phyloP scores from a whole-genome alignment of 306 rosid species.

The Glycine latifolia region DNA sequence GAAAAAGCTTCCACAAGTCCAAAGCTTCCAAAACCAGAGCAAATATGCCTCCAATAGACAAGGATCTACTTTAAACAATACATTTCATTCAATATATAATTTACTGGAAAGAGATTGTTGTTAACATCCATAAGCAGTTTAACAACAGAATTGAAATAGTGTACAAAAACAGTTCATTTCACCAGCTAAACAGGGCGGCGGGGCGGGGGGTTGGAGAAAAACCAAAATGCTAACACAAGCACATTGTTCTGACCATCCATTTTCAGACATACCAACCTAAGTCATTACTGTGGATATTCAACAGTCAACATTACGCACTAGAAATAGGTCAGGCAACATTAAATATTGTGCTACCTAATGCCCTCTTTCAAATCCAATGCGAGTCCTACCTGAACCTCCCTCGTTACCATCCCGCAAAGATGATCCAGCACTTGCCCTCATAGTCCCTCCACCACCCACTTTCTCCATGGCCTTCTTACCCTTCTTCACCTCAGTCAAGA shows the following conservation, averaged over 20 bases:
- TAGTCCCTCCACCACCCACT: conserved; percentile 80
- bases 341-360: conserved; percentile 51
- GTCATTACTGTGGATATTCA: background rate
- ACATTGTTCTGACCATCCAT: conserved; percentile 9
- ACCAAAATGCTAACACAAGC: background rate
- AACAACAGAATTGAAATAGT: background rate
- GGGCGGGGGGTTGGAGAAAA: background rate
- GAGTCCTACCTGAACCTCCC: conserved; percentile 80
- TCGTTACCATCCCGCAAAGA: conserved; percentile 79
- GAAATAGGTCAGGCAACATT: background rate
- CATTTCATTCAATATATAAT: conserved; percentile 27
- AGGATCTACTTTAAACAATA: background rate
- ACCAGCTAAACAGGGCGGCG: background rate
- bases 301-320: background rate
- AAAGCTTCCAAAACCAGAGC: conserved; percentile 4
- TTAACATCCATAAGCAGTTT: conserved; percentile 28
- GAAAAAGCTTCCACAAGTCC: too few species aligned
- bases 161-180: conserved; percentile 18
- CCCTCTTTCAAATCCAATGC: conserved; percentile 87
- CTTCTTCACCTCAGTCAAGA: conserved; percentile 79
- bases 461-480: conserved; percentile 87
- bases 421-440: conserved; percentile 92
- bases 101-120: conserved; percentile 9
- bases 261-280: background rate
- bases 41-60: conserved; percentile 49